Percentiles rank a stretch among this genome's conserved stretches.
phyloP scores from a whole-genome alignment of 1,139 yeast species.

The Chernovozyma aurita region DNA sequence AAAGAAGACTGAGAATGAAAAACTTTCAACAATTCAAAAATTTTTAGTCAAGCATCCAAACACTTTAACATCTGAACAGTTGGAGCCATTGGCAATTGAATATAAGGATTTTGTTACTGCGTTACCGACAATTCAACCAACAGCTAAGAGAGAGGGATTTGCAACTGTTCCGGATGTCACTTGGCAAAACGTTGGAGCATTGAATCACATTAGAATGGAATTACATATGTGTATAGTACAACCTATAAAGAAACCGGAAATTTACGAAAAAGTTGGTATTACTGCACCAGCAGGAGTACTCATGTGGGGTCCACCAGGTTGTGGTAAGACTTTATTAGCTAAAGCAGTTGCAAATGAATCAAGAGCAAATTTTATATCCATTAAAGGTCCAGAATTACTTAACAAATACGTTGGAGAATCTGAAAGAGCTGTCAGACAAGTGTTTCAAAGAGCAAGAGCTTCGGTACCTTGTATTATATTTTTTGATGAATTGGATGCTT shows the following conservation, averaged over 20 bases:
- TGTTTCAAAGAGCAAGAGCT: constrained; percentile 89
- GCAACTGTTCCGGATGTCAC: constrained; percentile 98
- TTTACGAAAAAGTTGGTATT: constrained; percentile 87
- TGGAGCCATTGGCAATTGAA: constrained; percentile 68
- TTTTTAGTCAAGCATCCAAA: constrained; percentile 74
- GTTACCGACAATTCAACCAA: constrained; percentile 91
- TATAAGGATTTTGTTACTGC: constrained; percentile 81
- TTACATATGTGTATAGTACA: constrained; percentile 96
- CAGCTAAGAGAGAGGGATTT: constrained; percentile 97
- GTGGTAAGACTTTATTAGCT: no score
- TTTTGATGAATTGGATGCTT: constrained; percentile 93
- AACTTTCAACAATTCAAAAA: constrained; percentile 63
- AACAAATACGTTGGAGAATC: constrained; percentile 97
- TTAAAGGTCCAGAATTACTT: constrained; percentile 90
- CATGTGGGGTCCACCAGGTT: constrained; percentile 99
- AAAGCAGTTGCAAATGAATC: constrained; percentile 98
- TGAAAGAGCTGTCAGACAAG: constrained; percentile 92
- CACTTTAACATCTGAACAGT: constrained; percentile 70
- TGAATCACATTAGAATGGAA: constrained; percentile 75
- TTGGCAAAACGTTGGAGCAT: constrained; percentile 94
- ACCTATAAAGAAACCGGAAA: constrained; percentile 89
- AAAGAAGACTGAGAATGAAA: constrained; percentile 32
- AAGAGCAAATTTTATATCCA: constrained; percentile 89
- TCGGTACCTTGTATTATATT: constrained; percentile 93
- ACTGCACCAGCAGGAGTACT: constrained; percentile 96